These are phyloP conservation scores for Trichoderma sp. DNA, from an alignment of 2,329 filamentous ascomycete species.

Conservation along the genomic window DNA sequence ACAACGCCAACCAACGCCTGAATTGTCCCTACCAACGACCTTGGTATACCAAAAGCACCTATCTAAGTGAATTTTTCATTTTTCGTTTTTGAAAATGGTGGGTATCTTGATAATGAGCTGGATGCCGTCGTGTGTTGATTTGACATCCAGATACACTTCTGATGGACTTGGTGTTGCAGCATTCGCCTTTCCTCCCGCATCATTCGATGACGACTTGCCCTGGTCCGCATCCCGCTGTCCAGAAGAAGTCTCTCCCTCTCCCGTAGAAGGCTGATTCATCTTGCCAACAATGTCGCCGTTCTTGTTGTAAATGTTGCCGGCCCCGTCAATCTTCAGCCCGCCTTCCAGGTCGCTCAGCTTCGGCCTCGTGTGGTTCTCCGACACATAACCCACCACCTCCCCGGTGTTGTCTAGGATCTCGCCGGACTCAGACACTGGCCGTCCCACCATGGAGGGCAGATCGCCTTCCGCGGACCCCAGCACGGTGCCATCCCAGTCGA, in stretches of 20 bases:
- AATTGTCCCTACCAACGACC: neutral
- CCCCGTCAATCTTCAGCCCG: slow-evolving; percentile 54
- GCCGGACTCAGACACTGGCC: slow-evolving; percentile 45
- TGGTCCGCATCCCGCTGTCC: neutral
- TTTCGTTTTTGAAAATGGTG: slow-evolving; percentile 48
- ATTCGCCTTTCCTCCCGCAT: slow-evolving; percentile 33
- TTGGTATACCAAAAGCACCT: neutral
- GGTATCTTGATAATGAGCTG: slow-evolving; percentile 58
- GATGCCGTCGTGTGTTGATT: slow-evolving; percentile 57
- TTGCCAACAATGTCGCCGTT: slow-evolving; percentile 61
- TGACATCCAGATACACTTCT: slow-evolving; percentile 57
- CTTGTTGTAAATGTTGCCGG: slow-evolving; percentile 57
- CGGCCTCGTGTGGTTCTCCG: slow-evolving; percentile 51
- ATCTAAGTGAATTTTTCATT: neutral
- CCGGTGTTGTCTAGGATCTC: slow-evolving; percentile 72
- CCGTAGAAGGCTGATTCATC: slow-evolving; percentile 44
- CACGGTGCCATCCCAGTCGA: slow-evolving; percentile 49
- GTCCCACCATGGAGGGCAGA: slow-evolving; percentile 54
- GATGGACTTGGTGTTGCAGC: slow-evolving; percentile 43
- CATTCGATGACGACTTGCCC: slow-evolving; percentile 29
- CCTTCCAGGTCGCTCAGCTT: slow-evolving; percentile 51
- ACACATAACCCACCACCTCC: slow-evolving; percentile 74
- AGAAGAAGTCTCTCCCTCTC: neutral
- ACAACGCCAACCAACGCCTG: neutral
- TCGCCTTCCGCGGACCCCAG: slow-evolving; percentile 54